Base-by-base conservation (phyloP, 371 early-diverging fungal species). In the Mucor circinelloides region DNA sequence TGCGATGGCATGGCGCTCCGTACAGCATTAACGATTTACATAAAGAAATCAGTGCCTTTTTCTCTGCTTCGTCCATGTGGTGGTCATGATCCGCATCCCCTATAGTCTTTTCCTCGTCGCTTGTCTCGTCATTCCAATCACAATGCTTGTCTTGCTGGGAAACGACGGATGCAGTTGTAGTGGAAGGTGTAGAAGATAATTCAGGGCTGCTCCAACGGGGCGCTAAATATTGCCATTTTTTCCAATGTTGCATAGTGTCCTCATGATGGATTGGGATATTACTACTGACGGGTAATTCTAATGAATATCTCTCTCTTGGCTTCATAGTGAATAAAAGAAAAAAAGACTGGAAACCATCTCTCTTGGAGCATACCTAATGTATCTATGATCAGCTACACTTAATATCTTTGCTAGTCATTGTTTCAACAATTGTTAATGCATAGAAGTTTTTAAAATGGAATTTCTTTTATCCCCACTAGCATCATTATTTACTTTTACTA, bases 1-100 rank as follows among this genome's bases (percentile, higher is more conserved):
- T 84, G 3, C 92, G 85, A 69, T 93, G 93, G 17, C 87, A 77
- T 15, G 93, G 93, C 7, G 91, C 88, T 2, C 94, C 94, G 70
- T 89, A 92, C 19, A 78, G 79, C 69, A 91, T 87, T 58, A 91
- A 78, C n/a, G 87, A 81, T 55, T 87, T 85, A 56, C 89, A 85
- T 3, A 90, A 73, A 46, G 86, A 73, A 32, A 92, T 81, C 46
- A 93, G 63, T 28, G 89, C 89, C 55, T 89, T 87, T 46, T 86
- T 86, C 28, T 86, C 80, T 46, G 55, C 23, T 58, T 66, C 38
- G 21, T 46, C 55, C 4, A 42, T 56, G 6, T 60, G 31, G 10
- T 48, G 28, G 15, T 44, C 2, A 30, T 55, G 40, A 40, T 40
- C 54, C 23, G 12, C 28, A 1, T 42, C 19, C 21, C 28, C 56